Base-by-base conservation (phyloP, 306 rosid genomes). In the Inga laurina region DNA sequence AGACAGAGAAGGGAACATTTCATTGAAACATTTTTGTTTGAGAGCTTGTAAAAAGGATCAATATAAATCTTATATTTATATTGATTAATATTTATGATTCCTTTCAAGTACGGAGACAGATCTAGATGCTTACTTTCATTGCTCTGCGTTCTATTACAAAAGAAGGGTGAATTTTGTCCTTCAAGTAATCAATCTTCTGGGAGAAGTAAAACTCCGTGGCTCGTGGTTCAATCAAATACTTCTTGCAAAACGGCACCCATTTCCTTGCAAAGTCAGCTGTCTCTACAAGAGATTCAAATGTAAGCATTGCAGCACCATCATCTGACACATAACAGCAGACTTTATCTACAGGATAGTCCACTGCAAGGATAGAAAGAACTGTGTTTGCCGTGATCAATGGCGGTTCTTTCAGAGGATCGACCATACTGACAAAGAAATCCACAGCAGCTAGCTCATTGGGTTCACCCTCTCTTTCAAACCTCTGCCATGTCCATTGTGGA, bases 341-440 rank as follows among this genome's bases (percentile, higher is more conserved):
- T 89, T 93, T 92, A 24, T 96, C 99, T 9, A 96, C 97, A 5
- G 99, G 97, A 66, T 96, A 96, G 88, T 96, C 98, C 30, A 94
- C 94, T 4, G 99, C 98, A 72, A 96, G 99, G 89, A 96, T 96
- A 18, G 99, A 96, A 80, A 96, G 99, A 86, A 96, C 97, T 0
- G 99, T 96, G 83, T 96, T 96, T 72, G 97, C 93, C 35, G 99
- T 96, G 87, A 96, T 96, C 87, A 96, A 41, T 0, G 99, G 99
- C 9, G 99, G 99, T 66, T 96, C 99, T 84, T 96, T 96, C 93
- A 96, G 11, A 57, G 99, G 99, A 86, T 96, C 99, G 8, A 96
- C 99, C 13, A 98, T 96, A 88, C 99, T 96, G 89, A 96, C 99
- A 43, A 96, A 96, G 90, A 96, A 96, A 87, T 96, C 99, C 77